These are phyloP conservation scores for Paecilomyces dactylethromorphus DNA, from an alignment of 2,329 filamentous ascomycete genomes.

Conservation along the genomic window DNA sequence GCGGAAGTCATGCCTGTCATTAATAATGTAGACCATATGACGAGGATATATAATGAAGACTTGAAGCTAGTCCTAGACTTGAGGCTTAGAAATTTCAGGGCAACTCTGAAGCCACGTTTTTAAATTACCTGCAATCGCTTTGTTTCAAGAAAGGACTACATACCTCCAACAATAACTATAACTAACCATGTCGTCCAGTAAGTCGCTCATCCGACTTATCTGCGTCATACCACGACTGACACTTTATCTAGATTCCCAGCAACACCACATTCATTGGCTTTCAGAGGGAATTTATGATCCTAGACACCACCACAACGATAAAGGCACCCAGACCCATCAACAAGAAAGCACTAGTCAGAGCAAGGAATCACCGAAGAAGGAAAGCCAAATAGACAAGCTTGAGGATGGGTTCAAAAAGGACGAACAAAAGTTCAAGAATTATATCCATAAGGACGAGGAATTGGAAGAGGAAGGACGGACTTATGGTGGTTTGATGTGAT, in stretches of 20 bases:
- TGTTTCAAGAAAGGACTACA: background rate
- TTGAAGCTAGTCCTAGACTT: background rate
- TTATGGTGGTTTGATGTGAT: background rate
- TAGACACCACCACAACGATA: background rate
- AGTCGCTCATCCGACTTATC: background rate
- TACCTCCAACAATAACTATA: background rate
- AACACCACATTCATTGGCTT: background rate
- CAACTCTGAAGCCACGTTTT: background rate
- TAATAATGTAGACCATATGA: background rate
- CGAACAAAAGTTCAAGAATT: background rate
- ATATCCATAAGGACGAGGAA: background rate
- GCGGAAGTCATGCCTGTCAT: background rate
- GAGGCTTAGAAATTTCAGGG: background rate
- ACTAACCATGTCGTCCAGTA: background rate
- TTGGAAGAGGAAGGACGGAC: background rate
- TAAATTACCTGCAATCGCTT: background rate
- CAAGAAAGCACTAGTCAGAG: background rate
- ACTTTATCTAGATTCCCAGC: background rate
- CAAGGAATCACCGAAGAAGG: background rate
- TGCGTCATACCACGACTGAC: background rate
- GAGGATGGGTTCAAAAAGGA: background rate
- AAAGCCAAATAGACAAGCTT: background rate
- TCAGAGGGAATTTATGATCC: background rate
- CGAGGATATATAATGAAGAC: background rate
- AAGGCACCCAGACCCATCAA: background rate